Conservation (phyloP, 2,329 filamentous ascomycete species). For the Fusarium domesticum region DNA sequence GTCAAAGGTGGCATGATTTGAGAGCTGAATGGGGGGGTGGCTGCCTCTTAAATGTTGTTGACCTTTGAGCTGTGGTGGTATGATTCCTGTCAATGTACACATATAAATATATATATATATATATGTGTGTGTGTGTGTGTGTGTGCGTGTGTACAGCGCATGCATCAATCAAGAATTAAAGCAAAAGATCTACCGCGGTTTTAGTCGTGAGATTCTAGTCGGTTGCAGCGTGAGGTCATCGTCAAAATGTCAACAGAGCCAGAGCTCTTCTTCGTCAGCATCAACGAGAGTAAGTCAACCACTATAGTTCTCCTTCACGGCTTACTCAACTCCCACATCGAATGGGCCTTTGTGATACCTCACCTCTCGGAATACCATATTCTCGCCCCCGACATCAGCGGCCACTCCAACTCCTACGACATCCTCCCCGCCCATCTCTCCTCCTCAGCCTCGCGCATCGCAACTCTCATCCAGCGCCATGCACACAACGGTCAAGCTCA, state of each 20-base stretch:
- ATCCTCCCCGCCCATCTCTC: slow-evolving; percentile 33
- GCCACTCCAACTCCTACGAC: slow-evolving; percentile 37
- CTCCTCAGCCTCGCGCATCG: slow-evolving; percentile 33
- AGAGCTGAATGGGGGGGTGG: no score
- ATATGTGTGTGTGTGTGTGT: no score
- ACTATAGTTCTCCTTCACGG: slow-evolving; percentile 35
- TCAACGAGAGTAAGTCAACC: slow-evolving; percentile 28
- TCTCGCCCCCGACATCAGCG: slow-evolving; percentile 38
- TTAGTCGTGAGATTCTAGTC: no score
- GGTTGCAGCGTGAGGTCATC: slow-evolving; percentile 1
- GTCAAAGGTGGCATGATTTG: not conserved
- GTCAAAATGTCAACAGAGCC: no score
- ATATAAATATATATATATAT: no score
- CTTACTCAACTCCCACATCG: slow-evolving; percentile 33
- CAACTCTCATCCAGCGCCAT: slow-evolving; percentile 34
- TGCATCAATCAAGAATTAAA: no score
- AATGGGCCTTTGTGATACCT: slow-evolving; percentile 35
- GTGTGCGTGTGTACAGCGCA: no score
- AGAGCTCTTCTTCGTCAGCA: slow-evolving; percentile 29
- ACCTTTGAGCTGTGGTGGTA: no score
- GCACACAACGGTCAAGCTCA: slow-evolving; percentile 38
- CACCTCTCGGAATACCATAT: slow-evolving; percentile 39
- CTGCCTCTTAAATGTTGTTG: no score
- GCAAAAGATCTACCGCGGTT: no score
- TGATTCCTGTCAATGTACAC: no score